Evolutionary conservation across 495 filamentous ascomycete species (phyloP).

Genomic region (Polyplosphaeria fusca): DNA sequence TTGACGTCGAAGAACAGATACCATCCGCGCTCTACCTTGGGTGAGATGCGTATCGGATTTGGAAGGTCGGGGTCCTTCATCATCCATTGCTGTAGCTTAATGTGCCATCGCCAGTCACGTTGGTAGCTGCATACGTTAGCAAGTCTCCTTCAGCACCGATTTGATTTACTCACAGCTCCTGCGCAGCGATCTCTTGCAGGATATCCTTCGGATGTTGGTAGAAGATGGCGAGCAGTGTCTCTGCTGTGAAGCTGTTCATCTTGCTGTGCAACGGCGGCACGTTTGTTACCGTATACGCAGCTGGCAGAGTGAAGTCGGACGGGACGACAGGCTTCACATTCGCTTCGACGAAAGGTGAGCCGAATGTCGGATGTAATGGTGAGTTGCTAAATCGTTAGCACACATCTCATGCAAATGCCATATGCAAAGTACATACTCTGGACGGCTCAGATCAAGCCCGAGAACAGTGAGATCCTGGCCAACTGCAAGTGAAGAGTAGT

Average conservation of each 20-base stretch:
- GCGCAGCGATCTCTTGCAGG: constrained; percentile 78
- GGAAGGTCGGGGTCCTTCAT: constrained; percentile 77
- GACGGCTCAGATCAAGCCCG: constrained; percentile 74
- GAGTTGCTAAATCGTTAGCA: constrained; percentile 40
- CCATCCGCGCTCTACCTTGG: constrained; percentile 74
- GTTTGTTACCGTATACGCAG: constrained; percentile 84
- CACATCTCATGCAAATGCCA: constrained; percentile 5
- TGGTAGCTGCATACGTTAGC: constrained; percentile 2
- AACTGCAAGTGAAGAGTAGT: constrained; percentile 68
- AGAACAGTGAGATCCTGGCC: constrained; percentile 76
- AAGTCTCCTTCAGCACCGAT: background rate
- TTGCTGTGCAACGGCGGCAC: constrained; percentile 75
- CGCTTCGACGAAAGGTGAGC: constrained; percentile 68
- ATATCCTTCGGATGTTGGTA: constrained; percentile 82
- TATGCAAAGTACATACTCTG: constrained; percentile 57
- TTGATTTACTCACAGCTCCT: constrained; percentile 57
- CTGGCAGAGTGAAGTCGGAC: constrained; percentile 67
- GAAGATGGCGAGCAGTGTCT: constrained; percentile 92
- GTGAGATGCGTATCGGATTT: constrained; percentile 63
- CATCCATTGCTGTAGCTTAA: constrained; percentile 82
- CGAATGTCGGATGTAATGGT: constrained; percentile 62
- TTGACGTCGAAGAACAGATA: constrained; percentile 87
- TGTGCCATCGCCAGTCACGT: constrained; percentile 95
- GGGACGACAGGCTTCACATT: constrained; percentile 64
- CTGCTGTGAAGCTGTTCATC: constrained; percentile 79